Evolutionary conservation across 257 asterid species (phyloP).

Genomic region (Gentiana macrophylla): DNA sequence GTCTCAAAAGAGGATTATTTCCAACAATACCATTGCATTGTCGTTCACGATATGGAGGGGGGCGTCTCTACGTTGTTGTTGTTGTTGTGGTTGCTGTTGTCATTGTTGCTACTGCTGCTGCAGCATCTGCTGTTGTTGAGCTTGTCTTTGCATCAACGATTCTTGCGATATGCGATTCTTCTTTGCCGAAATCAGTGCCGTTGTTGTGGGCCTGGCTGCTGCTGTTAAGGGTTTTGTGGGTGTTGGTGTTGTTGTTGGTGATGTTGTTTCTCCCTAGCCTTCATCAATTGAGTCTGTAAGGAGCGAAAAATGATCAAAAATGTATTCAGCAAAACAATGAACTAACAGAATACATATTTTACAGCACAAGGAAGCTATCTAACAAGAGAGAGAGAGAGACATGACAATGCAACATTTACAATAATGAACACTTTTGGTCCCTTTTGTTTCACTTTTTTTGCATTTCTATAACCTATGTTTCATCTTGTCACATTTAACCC

Average conservation of each 20-base stretch:
- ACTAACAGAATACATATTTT: too few species aligned
- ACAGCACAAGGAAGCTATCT: too few species aligned
- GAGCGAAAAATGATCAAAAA: too few species aligned
- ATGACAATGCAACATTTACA: too few species aligned
- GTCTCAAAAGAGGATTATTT: constrained; percentile 71
- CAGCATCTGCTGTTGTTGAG: constrained; percentile 73
- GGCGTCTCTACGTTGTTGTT: constrained; percentile 71
- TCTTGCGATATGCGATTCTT: constrained; percentile 88
- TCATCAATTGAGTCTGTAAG: constrained; percentile 86
- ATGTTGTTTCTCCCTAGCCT: constrained; percentile 93
- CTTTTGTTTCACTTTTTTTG: too few species aligned
- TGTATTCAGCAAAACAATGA: too few species aligned
- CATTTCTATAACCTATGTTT: too few species aligned
- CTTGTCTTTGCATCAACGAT: constrained; percentile 62
- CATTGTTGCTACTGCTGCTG: too few species aligned
- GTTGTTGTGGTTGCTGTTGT: too few species aligned
- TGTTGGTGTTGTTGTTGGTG: constrained; percentile 47
- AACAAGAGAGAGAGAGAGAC: too few species aligned
- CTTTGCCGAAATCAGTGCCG: constrained; percentile 58
- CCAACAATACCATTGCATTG: constrained; percentile 71
- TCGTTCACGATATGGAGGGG: constrained; percentile 73
- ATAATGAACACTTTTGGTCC: too few species aligned
- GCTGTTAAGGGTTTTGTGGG: constrained; percentile 38
- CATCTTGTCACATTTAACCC: too few species aligned
- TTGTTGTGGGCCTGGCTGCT: constrained; percentile 59